phyloP scores from a whole-genome alignment of 1,284 basidiomycete species.

The Meira nashicola region DNA sequence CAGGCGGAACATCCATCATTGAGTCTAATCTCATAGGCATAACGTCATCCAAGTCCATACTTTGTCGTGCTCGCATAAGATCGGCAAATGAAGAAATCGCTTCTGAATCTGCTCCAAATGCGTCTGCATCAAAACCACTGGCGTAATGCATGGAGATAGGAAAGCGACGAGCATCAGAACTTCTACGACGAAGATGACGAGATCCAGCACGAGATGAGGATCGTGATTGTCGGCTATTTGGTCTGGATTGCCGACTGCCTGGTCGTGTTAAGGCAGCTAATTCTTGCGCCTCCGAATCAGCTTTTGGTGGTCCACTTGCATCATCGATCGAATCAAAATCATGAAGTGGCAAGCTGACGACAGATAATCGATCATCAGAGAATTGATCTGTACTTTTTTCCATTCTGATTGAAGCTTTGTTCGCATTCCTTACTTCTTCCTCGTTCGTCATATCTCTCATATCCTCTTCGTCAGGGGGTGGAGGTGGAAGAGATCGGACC shows the following conservation, averaged over 20 bases:
- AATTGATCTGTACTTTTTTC: too few species aligned
- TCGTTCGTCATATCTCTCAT: not conserved
- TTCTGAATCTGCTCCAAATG: conserved; percentile 30
- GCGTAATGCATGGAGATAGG: conserved; percentile 44
- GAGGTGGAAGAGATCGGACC: not conserved
- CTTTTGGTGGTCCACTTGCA: not conserved
- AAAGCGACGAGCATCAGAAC: conserved; percentile 30
- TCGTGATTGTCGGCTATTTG: conserved; percentile 6
- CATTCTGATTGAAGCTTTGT: too few species aligned
- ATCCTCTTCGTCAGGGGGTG: not conserved
- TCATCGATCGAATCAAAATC: not conserved
- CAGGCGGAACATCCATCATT: conserved; percentile 24
- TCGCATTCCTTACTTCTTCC: too few species aligned
- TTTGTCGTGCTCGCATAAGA: conserved; percentile 32
- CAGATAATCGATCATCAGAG: not conserved
- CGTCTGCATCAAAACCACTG: conserved; percentile 33
- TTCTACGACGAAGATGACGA: conserved; percentile 2
- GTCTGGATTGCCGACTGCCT: conserved; percentile 9
- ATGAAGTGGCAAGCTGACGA: not conserved
- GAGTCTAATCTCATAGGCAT: conserved; percentile 24
- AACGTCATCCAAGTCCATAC: conserved; percentile 40
- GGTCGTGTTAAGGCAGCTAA: conserved; percentile 10
- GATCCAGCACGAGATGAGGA: conserved; percentile 9
- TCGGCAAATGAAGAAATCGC: conserved; percentile 27
- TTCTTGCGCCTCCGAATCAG: conserved; percentile 14